phyloP scores from a whole-genome alignment of 2,329 filamentous ascomycete genomes.

The Bimuria novae-zelandiae region DNA sequence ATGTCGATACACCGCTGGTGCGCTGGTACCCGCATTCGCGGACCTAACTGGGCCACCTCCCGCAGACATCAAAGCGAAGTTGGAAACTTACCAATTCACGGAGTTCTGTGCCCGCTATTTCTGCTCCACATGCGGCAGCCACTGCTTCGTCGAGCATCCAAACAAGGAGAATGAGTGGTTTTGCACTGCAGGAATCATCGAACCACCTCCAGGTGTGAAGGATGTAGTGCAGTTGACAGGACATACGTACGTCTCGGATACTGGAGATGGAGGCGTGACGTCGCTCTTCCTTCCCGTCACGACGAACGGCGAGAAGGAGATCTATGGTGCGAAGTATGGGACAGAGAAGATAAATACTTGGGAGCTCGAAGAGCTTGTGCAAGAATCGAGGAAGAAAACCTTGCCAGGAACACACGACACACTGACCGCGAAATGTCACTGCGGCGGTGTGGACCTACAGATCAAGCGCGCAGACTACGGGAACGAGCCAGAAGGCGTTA shows the following conservation, averaged over 20 bases:
- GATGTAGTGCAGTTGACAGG: neutral
- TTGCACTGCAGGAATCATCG: neutral
- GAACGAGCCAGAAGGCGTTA: neutral
- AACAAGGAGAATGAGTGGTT: neutral
- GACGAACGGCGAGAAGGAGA: neutral
- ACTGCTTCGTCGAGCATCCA: conserved; percentile 4
- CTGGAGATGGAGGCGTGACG: neutral
- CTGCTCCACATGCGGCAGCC: neutral
- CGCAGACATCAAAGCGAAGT: neutral
- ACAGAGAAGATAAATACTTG: neutral
- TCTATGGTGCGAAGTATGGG: neutral
- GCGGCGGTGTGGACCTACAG: neutral
- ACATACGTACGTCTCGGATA: neutral
- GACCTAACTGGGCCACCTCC: neutral
- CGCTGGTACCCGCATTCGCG: neutral
- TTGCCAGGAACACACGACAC: neutral
- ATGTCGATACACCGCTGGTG: conserved; percentile 1
- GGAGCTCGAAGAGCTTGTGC: neutral
- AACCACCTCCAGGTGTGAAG: neutral
- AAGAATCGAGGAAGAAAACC: neutral
- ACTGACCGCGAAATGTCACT: neutral
- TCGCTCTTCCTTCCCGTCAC: neutral
- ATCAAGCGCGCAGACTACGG: neutral
- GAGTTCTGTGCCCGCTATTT: neutral
- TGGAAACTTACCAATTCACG: neutral